These are phyloP conservation scores for Verticillium nonalfalfae DNA, from an alignment of 2,329 filamentous ascomycete genomes.

Conservation along the genomic window DNA sequence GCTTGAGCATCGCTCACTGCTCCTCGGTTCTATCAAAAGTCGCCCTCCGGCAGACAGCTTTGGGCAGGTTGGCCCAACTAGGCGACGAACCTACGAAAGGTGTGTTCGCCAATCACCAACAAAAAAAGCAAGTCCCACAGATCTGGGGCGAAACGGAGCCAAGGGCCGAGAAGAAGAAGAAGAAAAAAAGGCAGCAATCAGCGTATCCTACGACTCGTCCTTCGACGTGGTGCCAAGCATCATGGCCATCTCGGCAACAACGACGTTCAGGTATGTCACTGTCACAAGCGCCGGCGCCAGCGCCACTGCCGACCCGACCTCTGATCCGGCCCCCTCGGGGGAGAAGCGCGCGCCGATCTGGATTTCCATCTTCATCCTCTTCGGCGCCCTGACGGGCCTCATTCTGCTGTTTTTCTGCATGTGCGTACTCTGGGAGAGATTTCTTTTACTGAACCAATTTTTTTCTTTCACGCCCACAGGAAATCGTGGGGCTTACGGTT, in stretches of 20 bases:
- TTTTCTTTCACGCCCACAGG: neutral
- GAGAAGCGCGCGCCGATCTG: neutral
- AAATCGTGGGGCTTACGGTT: neutral
- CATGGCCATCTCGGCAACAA: neutral
- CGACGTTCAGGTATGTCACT: neutral
- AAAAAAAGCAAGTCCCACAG: no score
- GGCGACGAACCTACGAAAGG: neutral
- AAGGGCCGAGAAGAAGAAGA: neutral
- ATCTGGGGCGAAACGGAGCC: neutral
- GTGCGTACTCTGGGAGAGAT: neutral
- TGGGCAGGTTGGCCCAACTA: no score
- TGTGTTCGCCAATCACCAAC: no score
- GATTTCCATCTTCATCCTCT: constrained; percentile 3
- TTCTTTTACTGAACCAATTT: no score
- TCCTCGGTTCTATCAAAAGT: neutral
- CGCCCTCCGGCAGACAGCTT: neutral
- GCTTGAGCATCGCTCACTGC: neutral
- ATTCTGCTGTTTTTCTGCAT: neutral
- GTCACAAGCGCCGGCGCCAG: neutral
- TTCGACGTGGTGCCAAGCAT: neutral
- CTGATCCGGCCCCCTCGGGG: neutral
- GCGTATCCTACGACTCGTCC: neutral
- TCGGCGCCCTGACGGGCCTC: constrained; percentile 1
- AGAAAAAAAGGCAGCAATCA: neutral
- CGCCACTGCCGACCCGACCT: neutral